Base-by-base conservation (phyloP, 108 stramenopile species). In the Skeletonema tropicum region DNA sequence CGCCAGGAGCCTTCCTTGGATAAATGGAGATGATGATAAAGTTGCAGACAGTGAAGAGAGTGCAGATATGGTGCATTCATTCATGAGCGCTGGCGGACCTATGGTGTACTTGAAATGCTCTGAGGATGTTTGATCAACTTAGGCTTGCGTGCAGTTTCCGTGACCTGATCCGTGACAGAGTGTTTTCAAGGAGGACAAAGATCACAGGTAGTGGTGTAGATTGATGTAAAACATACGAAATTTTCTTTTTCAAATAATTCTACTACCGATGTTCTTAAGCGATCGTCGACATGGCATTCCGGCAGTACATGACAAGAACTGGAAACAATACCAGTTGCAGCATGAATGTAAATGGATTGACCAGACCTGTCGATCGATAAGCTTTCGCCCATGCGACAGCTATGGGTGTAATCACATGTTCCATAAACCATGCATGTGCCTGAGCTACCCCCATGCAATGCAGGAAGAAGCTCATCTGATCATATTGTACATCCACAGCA, bases 401-500 rank as follows among this genome's bases (percentile, higher is more conserved):
- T 6, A 73, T 6, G 11, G 72, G 82, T 33, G 82, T 83, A 29
- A 83, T 62, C 32, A 82, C 46, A 5, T 55, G 46, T 41, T 77
- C 82, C 13, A 83, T 60, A 12, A 77, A 26, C 76, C 71, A 78
- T 1, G 67, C 71, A 52, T 73, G 76, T 13, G 19, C 59, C 36
- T 77, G 76, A 12, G 76, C 76, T 32, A 83, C 31, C 7, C 82
- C 82, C 57, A 73, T 35, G 39, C 82, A 83, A 74, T 83, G 82
- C 13, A 83, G 60, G 38, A 83, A 83, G 64, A 83, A 83, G 35
- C 72, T 68, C 48, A 77, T 48, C 35, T 83, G 82, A 73, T 77
- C 76, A 46, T 83, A 83, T 39, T 83, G 82, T 14, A 83, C 82
- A 35, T 77, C 76, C 52, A 83, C 82, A 38, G 42, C 60, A 30